Evolutionary conservation across 2,329 filamentous ascomycete species (phyloP).

Genomic region (Pseudopithomyces chartarum): DNA sequence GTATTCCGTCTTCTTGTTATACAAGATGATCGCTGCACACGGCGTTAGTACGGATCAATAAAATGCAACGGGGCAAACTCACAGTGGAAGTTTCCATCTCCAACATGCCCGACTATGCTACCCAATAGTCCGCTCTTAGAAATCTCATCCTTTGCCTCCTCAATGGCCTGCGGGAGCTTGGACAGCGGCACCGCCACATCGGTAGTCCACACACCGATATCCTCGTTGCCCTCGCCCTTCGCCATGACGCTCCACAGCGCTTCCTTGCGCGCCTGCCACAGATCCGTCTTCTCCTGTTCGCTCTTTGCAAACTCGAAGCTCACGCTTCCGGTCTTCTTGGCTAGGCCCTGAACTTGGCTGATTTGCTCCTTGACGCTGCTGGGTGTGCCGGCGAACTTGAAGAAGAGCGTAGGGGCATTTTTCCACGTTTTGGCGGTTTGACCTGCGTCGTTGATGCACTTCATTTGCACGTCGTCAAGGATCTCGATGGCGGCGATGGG

Average conservation of each 20-base stretch:
- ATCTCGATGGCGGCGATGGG: slow-evolving; percentile 92
- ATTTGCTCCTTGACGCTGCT: slow-evolving; percentile 79
- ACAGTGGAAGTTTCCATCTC: slow-evolving; percentile 76
- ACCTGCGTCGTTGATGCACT: slow-evolving; percentile 70
- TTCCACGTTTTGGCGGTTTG: slow-evolving; percentile 69
- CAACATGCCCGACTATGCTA: slow-evolving; percentile 74
- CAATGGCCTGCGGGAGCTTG: slow-evolving; percentile 72
- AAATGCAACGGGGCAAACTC: slow-evolving; percentile 31
- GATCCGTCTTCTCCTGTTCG: slow-evolving; percentile 67
- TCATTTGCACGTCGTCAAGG: slow-evolving; percentile 89
- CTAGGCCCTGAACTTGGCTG: slow-evolving; percentile 65
- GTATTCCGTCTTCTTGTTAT: slow-evolving; percentile 68
- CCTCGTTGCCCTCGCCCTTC: slow-evolving; percentile 61
- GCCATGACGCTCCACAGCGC: slow-evolving; percentile 75
- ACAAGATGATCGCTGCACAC: slow-evolving; percentile 62
- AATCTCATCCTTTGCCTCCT: slow-evolving; percentile 73
- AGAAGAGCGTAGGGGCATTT: slow-evolving; percentile 73
- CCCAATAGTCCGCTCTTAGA: slow-evolving; percentile 65
- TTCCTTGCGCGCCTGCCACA: slow-evolving; percentile 78
- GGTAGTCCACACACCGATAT: slow-evolving; percentile 74
- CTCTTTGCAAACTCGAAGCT: slow-evolving; percentile 72
- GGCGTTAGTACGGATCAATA: neutral
- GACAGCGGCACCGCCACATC: slow-evolving; percentile 81
- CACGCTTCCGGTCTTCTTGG: slow-evolving; percentile 64
- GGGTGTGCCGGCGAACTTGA: slow-evolving; percentile 74